A percentile compares a stretch with the other conserved stretches of the same genome.
Evolutionary conservation across 768 basidiomycete species (phyloP).

Genomic region (Erythrobasidium yunnanense): DNA sequence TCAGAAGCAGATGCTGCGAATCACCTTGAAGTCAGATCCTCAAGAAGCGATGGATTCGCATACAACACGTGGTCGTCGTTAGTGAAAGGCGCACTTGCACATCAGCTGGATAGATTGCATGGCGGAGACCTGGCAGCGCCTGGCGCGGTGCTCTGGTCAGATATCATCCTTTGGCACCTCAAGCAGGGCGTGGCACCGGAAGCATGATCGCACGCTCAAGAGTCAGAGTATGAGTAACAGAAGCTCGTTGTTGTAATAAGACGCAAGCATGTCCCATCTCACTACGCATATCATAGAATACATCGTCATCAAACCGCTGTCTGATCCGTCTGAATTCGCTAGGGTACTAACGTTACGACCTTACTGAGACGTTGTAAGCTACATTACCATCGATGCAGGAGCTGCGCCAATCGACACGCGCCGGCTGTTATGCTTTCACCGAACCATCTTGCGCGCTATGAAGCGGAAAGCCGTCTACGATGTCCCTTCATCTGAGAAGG

Average conservation of each 20-base stretch:
- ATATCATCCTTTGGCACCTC: constrained; percentile 36
- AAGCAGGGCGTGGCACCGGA: background rate
- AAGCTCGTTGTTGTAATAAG: background rate
- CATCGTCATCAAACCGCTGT: too few relatives aligned
- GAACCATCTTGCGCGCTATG: background rate
- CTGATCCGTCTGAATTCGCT: too few relatives aligned
- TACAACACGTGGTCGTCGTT: constrained; percentile 33
- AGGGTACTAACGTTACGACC: too few relatives aligned
- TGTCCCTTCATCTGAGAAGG: background rate
- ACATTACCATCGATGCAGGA: too few relatives aligned
- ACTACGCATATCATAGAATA: too few relatives aligned
- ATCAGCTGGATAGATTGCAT: constrained; percentile 35
- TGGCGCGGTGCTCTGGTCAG: constrained; percentile 32
- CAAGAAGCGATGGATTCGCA: constrained; percentile 29
- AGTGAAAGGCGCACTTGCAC: constrained; percentile 34
- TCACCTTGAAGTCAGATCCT: background rate
- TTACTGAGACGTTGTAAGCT: too few relatives aligned
- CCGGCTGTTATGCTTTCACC: background rate
- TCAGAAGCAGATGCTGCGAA: background rate
- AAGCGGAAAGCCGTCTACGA: background rate
- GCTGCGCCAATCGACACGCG: background rate
- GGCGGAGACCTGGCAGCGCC: constrained; percentile 33
- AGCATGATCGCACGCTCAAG: background rate
- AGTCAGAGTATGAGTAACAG: background rate
- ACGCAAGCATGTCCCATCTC: too few relatives aligned